Evolutionary conservation across 2,329 filamentous ascomycete species (phyloP).

Genomic region (Ophiostoma ulmi): DNA sequence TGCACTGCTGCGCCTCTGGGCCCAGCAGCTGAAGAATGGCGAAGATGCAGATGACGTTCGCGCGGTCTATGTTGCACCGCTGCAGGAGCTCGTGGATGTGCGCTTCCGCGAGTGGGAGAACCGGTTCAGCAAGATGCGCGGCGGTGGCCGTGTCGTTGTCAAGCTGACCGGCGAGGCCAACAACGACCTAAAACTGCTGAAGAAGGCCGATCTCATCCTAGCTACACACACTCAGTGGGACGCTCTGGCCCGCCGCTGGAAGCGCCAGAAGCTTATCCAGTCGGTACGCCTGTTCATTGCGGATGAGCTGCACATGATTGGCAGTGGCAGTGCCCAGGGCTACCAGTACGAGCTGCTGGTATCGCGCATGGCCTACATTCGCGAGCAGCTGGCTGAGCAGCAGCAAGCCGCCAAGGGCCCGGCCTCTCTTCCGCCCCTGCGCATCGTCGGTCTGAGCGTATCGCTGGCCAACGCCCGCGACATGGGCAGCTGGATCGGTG

Average conservation of each 20-base stretch:
- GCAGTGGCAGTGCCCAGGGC: slow-evolving; percentile 79
- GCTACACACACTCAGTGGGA: slow-evolving; percentile 96
- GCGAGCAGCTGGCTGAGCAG: slow-evolving; percentile 75
- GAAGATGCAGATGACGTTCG: slow-evolving; percentile 66
- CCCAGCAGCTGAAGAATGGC: slow-evolving; percentile 41
- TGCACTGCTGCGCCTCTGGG: slow-evolving; percentile 83
- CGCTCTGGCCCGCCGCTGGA: slow-evolving; percentile 91
- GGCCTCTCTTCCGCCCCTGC: slow-evolving; percentile 62
- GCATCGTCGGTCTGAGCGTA: slow-evolving; percentile 85
- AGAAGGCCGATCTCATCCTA: slow-evolving; percentile 80
- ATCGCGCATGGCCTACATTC: slow-evolving; percentile 96
- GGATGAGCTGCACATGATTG: slow-evolving; percentile 90
- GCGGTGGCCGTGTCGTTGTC: slow-evolving; percentile 83
- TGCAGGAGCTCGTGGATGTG: slow-evolving; percentile 85
- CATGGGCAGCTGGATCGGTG: slow-evolving; percentile 95
- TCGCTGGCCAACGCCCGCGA: slow-evolving; percentile 90
- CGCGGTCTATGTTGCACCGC: slow-evolving; percentile 89
- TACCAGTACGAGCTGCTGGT: slow-evolving; percentile 94
- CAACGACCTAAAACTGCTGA: slow-evolving; percentile 81
- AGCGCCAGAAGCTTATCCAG: slow-evolving; percentile 90
- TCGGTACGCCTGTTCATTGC: slow-evolving; percentile 86
- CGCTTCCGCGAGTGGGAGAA: slow-evolving; percentile 80
- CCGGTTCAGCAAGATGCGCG: slow-evolving; percentile 64
- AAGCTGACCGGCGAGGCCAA: slow-evolving; percentile 92
- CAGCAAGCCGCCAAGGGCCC: slow-evolving; percentile 62